Evolutionary conservation across 495 filamentous ascomycete species (phyloP), one percentile per base, ranked within the genome.

Genomic region (Xylaria cubensis): DNA sequence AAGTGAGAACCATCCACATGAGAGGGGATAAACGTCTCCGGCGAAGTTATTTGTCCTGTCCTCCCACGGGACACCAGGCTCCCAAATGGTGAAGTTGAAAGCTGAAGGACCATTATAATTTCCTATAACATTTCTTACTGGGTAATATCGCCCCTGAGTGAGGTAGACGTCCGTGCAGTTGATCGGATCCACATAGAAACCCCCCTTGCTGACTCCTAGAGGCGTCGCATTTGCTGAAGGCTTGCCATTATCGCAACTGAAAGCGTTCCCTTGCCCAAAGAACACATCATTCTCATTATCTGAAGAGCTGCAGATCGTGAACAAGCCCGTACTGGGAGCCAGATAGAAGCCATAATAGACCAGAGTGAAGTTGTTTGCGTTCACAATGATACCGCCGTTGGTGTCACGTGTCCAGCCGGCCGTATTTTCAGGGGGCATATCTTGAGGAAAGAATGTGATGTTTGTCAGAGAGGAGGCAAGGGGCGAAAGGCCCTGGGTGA

Each of bases 401-500:
- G 39, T 61, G 10, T 32, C 67, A 21, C 67, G 53, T 6, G 53
- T 69, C 53, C 53, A 69, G 3, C 34, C 67, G n/a, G 19, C 48
- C 32, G 53, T n/a, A 17, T 32, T 39, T 10, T 15, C 21, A 9
- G 36, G 39, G 21, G 53, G 39, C 53, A 9, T n/a, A n/a, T 69
- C 53, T 32, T 62, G 67, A 3, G 56, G 51, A 32, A 69, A 69
- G 51, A 55, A 55, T 19, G 67, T 69, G 12, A 46, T 21, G 39
- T 69, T 69, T n/a, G 67, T 69, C 5, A 62, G 39, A 1, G 67
- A 69, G 9, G 67, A 61, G 21, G n/a, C 53, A n/a, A 69, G 39
- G 4, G 67, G 53, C 9, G 53, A 59, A 39, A 69, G 53, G 3
- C 53, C 39, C n/a, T 69, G 1, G 21, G 36, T 61, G 67, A 61